These are phyloP conservation scores for Umbilicus rupestris DNA, from an alignment of 164 flowering plant genomes.

Conservation along the genomic window DNA sequence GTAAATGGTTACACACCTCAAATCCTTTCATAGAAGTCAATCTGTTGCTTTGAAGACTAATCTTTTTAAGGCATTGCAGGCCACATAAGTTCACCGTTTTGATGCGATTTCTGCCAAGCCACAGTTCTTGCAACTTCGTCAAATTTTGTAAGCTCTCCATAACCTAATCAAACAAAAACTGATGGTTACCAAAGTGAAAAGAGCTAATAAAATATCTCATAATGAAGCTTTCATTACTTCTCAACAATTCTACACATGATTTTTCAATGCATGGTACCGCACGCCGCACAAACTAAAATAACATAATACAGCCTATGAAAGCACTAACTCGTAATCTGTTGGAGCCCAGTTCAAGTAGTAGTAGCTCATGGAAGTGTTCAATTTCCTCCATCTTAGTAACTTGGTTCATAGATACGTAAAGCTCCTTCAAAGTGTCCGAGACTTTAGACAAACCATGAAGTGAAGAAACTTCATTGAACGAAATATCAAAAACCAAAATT, in stretches of 20 bases:
- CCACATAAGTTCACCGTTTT: slow-evolving; percentile 69
- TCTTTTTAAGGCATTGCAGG: slow-evolving; percentile 65
- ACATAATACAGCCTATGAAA: neutral
- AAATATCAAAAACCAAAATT: slow-evolving; percentile 82
- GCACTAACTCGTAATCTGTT: slow-evolving; percentile 74
- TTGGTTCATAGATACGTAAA: slow-evolving; percentile 93
- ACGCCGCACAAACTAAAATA: neutral
- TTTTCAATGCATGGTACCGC: neutral
- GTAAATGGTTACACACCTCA: slow-evolving; percentile 35
- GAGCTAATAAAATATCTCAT: neutral
- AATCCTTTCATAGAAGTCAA: slow-evolving; percentile 85
- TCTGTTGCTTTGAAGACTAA: slow-evolving; percentile 95
- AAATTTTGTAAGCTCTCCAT: slow-evolving; percentile 78
- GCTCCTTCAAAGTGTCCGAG: slow-evolving; percentile 71
- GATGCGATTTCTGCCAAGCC: slow-evolving; percentile 94
- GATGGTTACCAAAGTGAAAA: neutral
- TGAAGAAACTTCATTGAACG: slow-evolving; percentile 87
- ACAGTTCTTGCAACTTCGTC: slow-evolving; percentile 69
- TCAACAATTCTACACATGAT: neutral
- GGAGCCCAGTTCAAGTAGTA: slow-evolving; percentile 94
- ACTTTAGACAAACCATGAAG: slow-evolving; percentile 55
- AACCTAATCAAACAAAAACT: slow-evolving; percentile 27
- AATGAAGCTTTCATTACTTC: neutral
- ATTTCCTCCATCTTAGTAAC: slow-evolving; percentile 86
- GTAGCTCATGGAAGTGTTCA: slow-evolving; percentile 65